Evolutionary conservation across 2,329 filamentous ascomycete species (phyloP).

Genomic region (Cladophialophora exuberans): DNA sequence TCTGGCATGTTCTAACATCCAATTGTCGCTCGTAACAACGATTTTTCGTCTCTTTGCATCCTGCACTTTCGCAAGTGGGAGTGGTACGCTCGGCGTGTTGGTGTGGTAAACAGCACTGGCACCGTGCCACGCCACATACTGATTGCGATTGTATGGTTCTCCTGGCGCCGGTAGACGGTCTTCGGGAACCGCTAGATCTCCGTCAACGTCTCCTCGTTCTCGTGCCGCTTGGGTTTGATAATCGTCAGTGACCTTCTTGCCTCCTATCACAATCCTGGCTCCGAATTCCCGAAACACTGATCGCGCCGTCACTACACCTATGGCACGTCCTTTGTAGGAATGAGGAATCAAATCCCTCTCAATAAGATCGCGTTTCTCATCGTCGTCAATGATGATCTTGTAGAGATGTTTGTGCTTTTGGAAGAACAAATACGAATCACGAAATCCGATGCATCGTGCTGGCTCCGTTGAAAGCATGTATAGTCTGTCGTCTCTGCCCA

Average conservation of each 20-base stretch:
- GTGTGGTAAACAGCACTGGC: conserved; percentile 95
- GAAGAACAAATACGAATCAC: conserved; percentile 98
- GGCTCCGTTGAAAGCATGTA: conserved; percentile 99
- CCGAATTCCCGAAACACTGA: conserved; percentile 98
- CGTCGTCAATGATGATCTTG: conserved; percentile 97
- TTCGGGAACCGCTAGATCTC: conserved; percentile 87
- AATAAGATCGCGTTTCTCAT: conserved; percentile 97
- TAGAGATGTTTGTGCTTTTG: conserved; percentile 94
- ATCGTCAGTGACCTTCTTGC: conserved; percentile 83
- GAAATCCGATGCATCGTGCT: conserved; percentile 92
- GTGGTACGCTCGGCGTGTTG: conserved; percentile 73
- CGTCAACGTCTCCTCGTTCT: conserved; percentile 79
- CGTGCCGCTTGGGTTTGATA: conserved; percentile 79
- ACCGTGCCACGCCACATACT: conserved; percentile 98
- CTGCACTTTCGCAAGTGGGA: conserved; percentile 70
- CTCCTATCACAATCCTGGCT: conserved; percentile 89
- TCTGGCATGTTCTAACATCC: conserved; percentile 92
- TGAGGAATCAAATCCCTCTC: conserved; percentile 94
- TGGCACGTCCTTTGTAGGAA: conserved; percentile 96
- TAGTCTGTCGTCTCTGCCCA: conserved; percentile 77
- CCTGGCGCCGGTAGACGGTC: conserved; percentile 75
- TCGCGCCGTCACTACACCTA: conserved; percentile 93
- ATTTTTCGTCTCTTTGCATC: conserved; percentile 83
- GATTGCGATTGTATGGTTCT: conserved; percentile 96
- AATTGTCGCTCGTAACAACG: conserved; percentile 89